Conservation (phyloP, 139 green algal species). For the Parachlorella kessleri region DNA sequence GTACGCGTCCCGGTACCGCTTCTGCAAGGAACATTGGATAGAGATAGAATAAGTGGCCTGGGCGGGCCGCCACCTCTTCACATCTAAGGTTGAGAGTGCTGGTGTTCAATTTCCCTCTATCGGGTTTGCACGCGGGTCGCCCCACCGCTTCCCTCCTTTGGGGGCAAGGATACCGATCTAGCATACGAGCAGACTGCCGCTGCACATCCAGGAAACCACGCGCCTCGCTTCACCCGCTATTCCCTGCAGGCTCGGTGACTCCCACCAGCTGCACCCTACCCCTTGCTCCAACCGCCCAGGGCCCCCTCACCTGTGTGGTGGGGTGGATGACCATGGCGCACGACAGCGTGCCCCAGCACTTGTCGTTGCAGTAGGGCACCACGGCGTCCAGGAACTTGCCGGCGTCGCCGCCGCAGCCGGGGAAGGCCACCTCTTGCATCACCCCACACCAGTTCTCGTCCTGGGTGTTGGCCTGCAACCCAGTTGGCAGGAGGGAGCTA, state of each 20-base stretch:
- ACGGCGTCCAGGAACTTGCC: slow-evolving; percentile 59
- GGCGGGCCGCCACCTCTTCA: no score
- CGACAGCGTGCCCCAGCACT: slow-evolving; percentile 70
- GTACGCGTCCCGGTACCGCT: slow-evolving; percentile 30
- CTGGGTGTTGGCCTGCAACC: slow-evolving; percentile 45
- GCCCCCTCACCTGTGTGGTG: slow-evolving; percentile 26
- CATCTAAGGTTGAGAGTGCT: no score
- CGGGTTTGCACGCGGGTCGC: no score
- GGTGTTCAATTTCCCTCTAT: no score
- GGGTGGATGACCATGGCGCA: slow-evolving; percentile 64
- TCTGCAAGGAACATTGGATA: slow-evolving; percentile 16
- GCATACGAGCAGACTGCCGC: no score
- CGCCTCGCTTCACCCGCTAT: no score
- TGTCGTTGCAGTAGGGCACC: slow-evolving; percentile 68
- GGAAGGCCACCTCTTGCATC: slow-evolving; percentile 76
- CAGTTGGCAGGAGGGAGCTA: no score
- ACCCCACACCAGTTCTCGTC: slow-evolving; percentile 82
- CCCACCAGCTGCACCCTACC: no score
- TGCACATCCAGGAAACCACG: no score
- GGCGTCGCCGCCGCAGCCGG: slow-evolving; percentile 38
- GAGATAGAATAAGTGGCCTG: background rate
- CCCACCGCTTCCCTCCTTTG: no score
- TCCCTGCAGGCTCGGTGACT: no score
- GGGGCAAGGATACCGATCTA: no score
- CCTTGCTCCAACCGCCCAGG: background rate